phyloP scores from a whole-genome alignment of 768 basidiomycete species.

The Suillus lakei region DNA sequence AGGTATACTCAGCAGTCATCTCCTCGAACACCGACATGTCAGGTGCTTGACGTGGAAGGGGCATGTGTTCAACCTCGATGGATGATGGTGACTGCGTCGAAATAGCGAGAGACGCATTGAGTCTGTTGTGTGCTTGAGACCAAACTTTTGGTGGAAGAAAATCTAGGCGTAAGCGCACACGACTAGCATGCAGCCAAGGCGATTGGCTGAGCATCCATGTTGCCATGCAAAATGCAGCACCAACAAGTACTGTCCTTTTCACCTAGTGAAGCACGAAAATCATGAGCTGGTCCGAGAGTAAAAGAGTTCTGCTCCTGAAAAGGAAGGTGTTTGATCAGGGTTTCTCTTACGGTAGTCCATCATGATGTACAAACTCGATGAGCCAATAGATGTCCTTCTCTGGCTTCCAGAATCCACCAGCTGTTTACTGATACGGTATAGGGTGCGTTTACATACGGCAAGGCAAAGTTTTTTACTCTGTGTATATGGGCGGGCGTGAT shows the following conservation, averaged over 20 bases:
- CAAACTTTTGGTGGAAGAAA: slow-evolving; percentile 17
- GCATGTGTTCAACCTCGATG: slow-evolving; percentile 38
- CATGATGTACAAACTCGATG: too few species aligned
- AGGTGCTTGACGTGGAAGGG: slow-evolving; percentile 36
- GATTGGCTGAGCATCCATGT: slow-evolving; percentile 25
- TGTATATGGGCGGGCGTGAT: not conserved
- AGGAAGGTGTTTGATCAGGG: not conserved
- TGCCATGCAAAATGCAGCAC: slow-evolving; percentile 23
- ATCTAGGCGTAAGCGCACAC: slow-evolving; percentile 21
- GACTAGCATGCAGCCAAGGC: slow-evolving; percentile 20
- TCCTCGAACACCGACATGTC: slow-evolving; percentile 44
- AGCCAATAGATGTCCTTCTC: not conserved
- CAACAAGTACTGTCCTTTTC: not conserved
- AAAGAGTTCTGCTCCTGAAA: not conserved
- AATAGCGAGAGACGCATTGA: slow-evolving; percentile 28
- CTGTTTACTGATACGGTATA: not conserved
- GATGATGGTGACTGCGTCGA: slow-evolving; percentile 38
- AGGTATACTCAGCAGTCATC: slow-evolving; percentile 37
- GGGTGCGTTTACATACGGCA: not conserved
- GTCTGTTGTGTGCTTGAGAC: slow-evolving; percentile 24
- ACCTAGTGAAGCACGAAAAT: not conserved
- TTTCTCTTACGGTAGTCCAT: too few species aligned
- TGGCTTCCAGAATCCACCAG: not conserved
- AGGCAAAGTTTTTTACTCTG: not conserved
- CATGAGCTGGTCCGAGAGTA: not conserved